Evolutionary conservation across 345 rosid species (phyloP).

Genomic region (Eucalyptus melliodora): DNA sequence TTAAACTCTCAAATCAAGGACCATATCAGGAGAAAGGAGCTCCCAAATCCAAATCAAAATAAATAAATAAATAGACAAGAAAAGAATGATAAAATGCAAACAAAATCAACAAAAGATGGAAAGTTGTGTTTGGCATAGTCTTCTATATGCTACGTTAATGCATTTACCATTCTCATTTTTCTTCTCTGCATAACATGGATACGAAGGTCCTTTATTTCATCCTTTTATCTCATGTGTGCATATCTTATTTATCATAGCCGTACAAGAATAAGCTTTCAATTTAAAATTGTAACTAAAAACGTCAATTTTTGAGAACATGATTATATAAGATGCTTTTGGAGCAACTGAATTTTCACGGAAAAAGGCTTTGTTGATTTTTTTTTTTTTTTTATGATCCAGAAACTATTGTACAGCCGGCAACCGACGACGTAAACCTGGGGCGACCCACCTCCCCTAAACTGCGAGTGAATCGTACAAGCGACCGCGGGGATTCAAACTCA

Average conservation of each 20-base stretch:
- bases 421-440: no score
- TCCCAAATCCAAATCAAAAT: no score
- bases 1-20: no score
- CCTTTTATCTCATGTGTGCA: background rate
- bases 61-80: no score
- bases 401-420: rapidly evolving
- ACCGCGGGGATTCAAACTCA: no score
- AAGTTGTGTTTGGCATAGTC: background rate
- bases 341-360: background rate
- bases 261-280: background rate
- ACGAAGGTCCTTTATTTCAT: background rate
- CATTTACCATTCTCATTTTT: background rate
- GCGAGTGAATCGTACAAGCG: rapidly evolving
- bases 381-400: rapidly evolving
- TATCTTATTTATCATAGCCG: background rate
- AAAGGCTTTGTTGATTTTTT: background rate
- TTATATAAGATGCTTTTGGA: background rate
- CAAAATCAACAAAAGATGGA: no score
- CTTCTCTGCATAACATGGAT: background rate
- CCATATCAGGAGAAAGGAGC: no score
- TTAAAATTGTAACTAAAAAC: background rate
- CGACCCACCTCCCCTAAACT: no score
- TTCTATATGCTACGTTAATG: background rate
- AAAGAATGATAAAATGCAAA: no score
- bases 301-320: background rate